Base-by-base conservation (phyloP, 352 stramenopile species). In the Globisporangium mamillatum region DNA sequence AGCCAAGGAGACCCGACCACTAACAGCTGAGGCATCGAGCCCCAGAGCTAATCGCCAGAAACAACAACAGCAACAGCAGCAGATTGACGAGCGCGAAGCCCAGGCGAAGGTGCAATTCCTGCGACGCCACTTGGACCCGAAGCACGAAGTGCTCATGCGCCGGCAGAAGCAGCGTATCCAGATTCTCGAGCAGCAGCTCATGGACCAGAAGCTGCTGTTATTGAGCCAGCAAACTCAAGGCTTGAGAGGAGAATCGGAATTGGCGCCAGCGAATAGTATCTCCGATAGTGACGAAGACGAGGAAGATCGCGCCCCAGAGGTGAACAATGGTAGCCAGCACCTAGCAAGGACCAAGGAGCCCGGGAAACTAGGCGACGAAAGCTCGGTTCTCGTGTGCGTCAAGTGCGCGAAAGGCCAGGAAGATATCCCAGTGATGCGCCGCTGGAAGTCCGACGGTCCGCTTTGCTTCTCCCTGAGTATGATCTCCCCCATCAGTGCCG, bases 111-210 rank as follows among this genome's bases (percentile, higher is more conserved):
- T 53, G 12, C 38, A 44, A 16, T 72, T 69, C 32, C 18, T 69
- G 12, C 61, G 69, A 55, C 55, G 64, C 0, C 63, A 67, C 22
- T 29, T 67, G 20, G 29, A 61, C 14, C 63, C 68, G 12, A 48
- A 64, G 46, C 29, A 44, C 22, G 74, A 81, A 6, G 61, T 78
- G 46, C 50, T 80, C 32, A 54, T 74, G 20, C 55, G 75, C 38
- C 78, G 81, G 1, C 79, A 90, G 46, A 77, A 81, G 22, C 75
- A 88, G 63, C 80, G 81, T 25, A 81, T 92, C 32, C 67, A 74
- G 18, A 73, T 90, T 27, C 68, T 92, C 12, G 73, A 90, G 70
- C 80, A 92, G 66, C 82, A 92, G 66, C 72, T 92, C 38, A 59
- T 87, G 57, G 84, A 90, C 58, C 77, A 89, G 67, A 84, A 81